These are phyloP conservation scores for Gardenia jasminoides DNA, from an alignment of 257 asterid genomes.

Conservation along the genomic window DNA sequence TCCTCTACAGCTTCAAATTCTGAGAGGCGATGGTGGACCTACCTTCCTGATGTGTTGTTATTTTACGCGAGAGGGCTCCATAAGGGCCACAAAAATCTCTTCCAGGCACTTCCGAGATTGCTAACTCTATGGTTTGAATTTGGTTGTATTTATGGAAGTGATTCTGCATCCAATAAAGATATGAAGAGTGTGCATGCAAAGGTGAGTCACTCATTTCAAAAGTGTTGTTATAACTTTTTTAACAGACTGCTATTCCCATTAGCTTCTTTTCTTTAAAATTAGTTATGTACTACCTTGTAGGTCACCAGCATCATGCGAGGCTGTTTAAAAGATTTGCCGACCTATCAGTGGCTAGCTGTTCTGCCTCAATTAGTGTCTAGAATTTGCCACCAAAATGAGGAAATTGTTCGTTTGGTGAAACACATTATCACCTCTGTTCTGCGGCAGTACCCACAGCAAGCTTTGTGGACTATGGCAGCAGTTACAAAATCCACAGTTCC, in stretches of 20 bases:
- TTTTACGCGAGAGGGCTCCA: constrained; percentile 93
- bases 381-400: constrained; percentile 97
- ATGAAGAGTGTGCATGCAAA: constrained; percentile 58
- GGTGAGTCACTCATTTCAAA: constrained; percentile 46
- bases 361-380: constrained; percentile 96
- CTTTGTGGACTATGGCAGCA: constrained; percentile 99
- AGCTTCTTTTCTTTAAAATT: constrained; percentile 6
- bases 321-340: constrained; percentile 84
- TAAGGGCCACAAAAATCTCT: constrained; percentile 92
- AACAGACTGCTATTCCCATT: constrained; percentile 20
- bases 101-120: constrained; percentile 96
- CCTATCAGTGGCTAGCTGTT: constrained; percentile 95
- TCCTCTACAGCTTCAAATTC: constrained; percentile 51
- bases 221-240: constrained; percentile 11
- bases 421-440: constrained; percentile 84
- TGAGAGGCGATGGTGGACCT: constrained; percentile 81
- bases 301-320: constrained; percentile 86
- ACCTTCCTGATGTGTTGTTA: constrained; percentile 84
- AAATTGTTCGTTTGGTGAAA: constrained; percentile 76
- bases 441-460: constrained; percentile 89
- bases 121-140: constrained; percentile 95
- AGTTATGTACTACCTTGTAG: constrained; percentile 33
- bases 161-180: constrained; percentile 57
- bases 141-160: constrained; percentile 63
- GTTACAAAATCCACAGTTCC: constrained; percentile 91